Percentiles rank a stretch among this genome's conserved stretches.
Conservation (phyloP, 306 rosid species). For the Sindora glabra region DNA sequence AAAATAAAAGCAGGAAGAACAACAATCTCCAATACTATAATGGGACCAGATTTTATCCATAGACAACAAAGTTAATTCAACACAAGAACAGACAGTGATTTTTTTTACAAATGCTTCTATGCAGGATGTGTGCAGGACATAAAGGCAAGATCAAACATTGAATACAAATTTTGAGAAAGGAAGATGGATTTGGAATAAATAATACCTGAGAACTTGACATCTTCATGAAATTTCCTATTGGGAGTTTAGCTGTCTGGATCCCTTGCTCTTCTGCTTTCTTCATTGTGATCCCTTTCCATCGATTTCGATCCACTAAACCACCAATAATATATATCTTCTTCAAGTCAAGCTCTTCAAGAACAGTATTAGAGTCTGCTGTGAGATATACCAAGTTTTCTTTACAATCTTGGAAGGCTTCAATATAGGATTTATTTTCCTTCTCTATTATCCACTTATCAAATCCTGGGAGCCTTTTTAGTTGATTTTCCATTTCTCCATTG, state of each 20-base stretch:
- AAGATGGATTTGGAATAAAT: background rate
- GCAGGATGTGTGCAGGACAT: background rate
- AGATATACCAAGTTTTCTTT: slow-evolving; percentile 75
- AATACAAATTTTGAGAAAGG: background rate
- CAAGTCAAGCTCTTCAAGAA: slow-evolving; percentile 76
- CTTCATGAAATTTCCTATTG: slow-evolving; percentile 70
- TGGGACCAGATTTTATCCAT: background rate
- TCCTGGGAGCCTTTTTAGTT: slow-evolving; percentile 63
- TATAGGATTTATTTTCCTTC: slow-evolving; percentile 57
- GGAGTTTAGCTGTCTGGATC: slow-evolving; percentile 86
- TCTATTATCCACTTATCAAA: slow-evolving; percentile 78
- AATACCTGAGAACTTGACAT: slow-evolving; percentile 91
- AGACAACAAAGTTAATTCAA: background rate
- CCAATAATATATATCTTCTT: slow-evolving; percentile 71
- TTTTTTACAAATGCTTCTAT: background rate
- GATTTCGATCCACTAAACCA: slow-evolving; percentile 85
- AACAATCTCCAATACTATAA: background rate
- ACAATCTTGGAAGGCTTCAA: slow-evolving; percentile 57
- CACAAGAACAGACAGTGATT: background rate
- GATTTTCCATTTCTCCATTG: slow-evolving; percentile 60
- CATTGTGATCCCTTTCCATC: slow-evolving; percentile 90
- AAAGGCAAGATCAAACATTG: background rate
- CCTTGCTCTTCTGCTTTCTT: slow-evolving; percentile 86
- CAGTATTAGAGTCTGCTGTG: slow-evolving; percentile 78
- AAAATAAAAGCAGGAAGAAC: background rate